These are phyloP conservation scores for Trypanosoma brucei DNA, from an alignment of 208 protist genomes.

Conservation along the genomic window DNA sequence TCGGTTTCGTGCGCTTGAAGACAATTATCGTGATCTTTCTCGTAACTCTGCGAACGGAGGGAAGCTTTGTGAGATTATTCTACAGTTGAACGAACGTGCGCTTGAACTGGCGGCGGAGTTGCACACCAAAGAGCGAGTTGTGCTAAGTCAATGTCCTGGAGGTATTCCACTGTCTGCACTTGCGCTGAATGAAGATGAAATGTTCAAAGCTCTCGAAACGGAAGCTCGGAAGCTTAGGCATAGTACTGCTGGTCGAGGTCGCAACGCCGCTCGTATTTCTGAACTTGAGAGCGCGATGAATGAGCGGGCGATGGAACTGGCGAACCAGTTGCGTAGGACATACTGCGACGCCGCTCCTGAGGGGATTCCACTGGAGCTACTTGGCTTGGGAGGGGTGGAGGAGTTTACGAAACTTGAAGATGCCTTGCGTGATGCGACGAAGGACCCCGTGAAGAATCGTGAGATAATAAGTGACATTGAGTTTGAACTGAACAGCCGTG, in stretches of 20 bases:
- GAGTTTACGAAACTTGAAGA: conserved; percentile 59
- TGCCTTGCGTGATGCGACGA: conserved; percentile 46
- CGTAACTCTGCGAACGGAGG: conserved; percentile 43
- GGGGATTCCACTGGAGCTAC: conserved; percentile 53
- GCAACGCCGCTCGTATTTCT: conserved; percentile 21
- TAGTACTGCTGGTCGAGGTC: conserved; percentile 22
- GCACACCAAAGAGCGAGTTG: conserved; percentile 52
- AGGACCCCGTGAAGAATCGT: conserved; percentile 60
- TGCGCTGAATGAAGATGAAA: conserved; percentile 59
- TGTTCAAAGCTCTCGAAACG: conserved; percentile 57
- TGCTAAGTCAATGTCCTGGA: conserved; percentile 44
- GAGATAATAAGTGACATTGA: conserved; percentile 63
- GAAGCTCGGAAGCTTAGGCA: conserved; percentile 49
- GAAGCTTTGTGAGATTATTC: conserved; percentile 47
- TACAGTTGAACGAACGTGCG: conserved; percentile 73
- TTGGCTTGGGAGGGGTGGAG: conserved; percentile 63
- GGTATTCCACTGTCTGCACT: conserved; percentile 60
- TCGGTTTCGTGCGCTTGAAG: conserved; percentile 45
- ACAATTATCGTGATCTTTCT: conserved; percentile 53
- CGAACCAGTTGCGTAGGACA: conserved; percentile 33
- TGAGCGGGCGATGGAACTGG: conserved; percentile 62
- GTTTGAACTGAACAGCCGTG: conserved; percentile 57
- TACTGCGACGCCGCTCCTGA: conserved; percentile 38
- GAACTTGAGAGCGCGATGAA: conserved; percentile 61
- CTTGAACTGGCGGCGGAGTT: conserved; percentile 38